These are phyloP conservation scores for Grigorovia transvaalensis DNA, from an alignment of 805 yeast genomes.

Conservation along the genomic window DNA sequence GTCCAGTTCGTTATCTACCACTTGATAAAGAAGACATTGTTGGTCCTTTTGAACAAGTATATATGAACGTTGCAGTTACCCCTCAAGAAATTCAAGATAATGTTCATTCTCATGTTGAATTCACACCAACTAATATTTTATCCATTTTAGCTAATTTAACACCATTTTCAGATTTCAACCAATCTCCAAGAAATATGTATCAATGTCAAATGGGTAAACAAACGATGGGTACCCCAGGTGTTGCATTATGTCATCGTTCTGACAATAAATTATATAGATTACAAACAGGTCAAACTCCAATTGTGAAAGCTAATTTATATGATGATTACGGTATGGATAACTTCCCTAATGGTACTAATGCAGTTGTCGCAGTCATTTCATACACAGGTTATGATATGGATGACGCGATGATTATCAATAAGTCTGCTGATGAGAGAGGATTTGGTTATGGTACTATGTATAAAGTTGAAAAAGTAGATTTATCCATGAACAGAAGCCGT, in stretches of 20 bases:
- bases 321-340: constrained; percentile 97
- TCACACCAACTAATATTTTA: constrained; percentile 85
- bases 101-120: constrained; percentile 87
- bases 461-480: constrained; percentile 86
- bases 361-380: constrained; percentile 97
- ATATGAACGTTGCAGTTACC: constrained; percentile 90
- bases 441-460: constrained; percentile 95
- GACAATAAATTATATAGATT: constrained; percentile 89
- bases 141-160: constrained; percentile 94
- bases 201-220: constrained; percentile 99
- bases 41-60: constrained; percentile 97
- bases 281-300: constrained; percentile 95
- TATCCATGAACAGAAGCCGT: constrained; percentile 63
- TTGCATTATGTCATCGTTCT: constrained; percentile 81
- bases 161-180: constrained; percentile 96
- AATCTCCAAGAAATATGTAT: constrained; percentile 98
- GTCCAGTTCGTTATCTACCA: constrained; percentile 90
- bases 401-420: constrained; percentile 97
- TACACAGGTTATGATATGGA: constrained; percentile 99
- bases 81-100: constrained; percentile 80
- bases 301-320: constrained; percentile 84
- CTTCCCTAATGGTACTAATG: constrained; percentile 96
- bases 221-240: constrained; percentile 99
- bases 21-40: constrained; percentile 72
- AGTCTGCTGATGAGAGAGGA: constrained; percentile 96